Evolutionary conservation across 441 rosid species (phyloP).

Genomic region (Flueggea neowawraea): DNA sequence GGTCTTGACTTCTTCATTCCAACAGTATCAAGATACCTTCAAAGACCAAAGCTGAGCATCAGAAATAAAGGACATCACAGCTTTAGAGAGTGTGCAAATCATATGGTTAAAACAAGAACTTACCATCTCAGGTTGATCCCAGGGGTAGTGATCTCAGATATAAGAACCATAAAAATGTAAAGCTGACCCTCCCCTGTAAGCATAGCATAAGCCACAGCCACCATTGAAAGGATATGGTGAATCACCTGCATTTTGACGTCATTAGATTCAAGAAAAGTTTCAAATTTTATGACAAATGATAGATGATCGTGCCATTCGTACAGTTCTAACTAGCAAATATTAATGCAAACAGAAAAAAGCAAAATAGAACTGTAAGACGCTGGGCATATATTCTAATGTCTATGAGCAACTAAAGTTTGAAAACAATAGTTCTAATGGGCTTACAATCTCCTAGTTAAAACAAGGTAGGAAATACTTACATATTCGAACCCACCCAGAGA

Average conservation of each 20-base stretch:
- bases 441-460: background rate
- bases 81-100: background rate
- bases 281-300: no score
- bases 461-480: slow-evolving; percentile 20
- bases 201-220: slow-evolving; percentile 38
- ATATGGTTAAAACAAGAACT: background rate
- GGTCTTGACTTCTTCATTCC: slow-evolving; percentile 59
- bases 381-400: no score
- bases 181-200: slow-evolving; percentile 41
- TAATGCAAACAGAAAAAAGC: no score
- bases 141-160: slow-evolving; percentile 47
- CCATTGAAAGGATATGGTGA: slow-evolving; percentile 38
- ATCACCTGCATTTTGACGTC: slow-evolving; percentile 26
- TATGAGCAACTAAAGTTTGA: no score
- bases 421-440: no score
- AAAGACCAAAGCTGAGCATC: background rate
- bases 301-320: no score
- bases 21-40: slow-evolving; percentile 47
- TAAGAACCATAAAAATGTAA: slow-evolving; percentile 39
- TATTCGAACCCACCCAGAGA: slow-evolving; percentile 47
- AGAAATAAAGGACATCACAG: background rate
- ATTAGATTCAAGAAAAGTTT: no score
- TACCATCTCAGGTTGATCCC: slow-evolving; percentile 51
- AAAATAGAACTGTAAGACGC: no score
- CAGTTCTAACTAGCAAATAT: no score